Conservation (phyloP, 1,284 basidiomycete genomes). For the Apiotrichum akiyoshidainum region DNA sequence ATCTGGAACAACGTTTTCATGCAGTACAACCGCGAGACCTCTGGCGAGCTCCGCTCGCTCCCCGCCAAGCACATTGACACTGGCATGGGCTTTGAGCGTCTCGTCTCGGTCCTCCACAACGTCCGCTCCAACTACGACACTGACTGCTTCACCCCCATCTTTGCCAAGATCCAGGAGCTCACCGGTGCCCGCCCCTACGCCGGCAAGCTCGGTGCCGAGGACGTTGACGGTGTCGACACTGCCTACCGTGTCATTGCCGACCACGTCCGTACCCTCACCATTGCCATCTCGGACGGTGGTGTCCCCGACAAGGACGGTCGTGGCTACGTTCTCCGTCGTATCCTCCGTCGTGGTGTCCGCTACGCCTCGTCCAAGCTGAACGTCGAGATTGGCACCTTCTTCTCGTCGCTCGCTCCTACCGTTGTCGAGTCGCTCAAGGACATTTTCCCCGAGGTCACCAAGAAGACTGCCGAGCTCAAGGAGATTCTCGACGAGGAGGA, state of each 20-base stretch:
- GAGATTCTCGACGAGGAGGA: conserved; percentile 98
- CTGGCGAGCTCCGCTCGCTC: conserved; percentile 73
- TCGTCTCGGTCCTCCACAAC: conserved; percentile 90
- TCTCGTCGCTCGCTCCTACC: conserved; percentile 85
- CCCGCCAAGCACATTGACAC: conserved; percentile 97
- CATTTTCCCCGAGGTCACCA: conserved; percentile 90
- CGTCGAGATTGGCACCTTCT: conserved; percentile 91
- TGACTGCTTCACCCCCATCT: conserved; percentile 88
- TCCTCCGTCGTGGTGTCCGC: conserved; percentile 84
- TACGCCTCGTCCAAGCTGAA: conserved; percentile 95
- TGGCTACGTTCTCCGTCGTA: conserved; percentile 91
- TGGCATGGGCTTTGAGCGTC: conserved; percentile 97
- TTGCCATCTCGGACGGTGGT: conserved; percentile 94
- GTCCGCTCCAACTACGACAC: conserved; percentile 96
- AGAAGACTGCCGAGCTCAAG: conserved; percentile 78
- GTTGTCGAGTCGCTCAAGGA: conserved; percentile 84
- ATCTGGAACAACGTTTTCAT: conserved; percentile 99
- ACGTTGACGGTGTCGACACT: conserved; percentile 90
- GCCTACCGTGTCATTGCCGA: conserved; percentile 97
- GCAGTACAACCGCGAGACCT: conserved; percentile 92
- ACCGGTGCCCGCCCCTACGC: conserved; percentile 82
- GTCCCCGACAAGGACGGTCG: conserved; percentile 94
- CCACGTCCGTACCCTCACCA: conserved; percentile 91
- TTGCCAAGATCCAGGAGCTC: conserved; percentile 79
- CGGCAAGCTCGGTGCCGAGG: conserved; percentile 90